phyloP scores from a whole-genome alignment of 1,284 basidiomycete genomes.

The Inonotus hispidus region DNA sequence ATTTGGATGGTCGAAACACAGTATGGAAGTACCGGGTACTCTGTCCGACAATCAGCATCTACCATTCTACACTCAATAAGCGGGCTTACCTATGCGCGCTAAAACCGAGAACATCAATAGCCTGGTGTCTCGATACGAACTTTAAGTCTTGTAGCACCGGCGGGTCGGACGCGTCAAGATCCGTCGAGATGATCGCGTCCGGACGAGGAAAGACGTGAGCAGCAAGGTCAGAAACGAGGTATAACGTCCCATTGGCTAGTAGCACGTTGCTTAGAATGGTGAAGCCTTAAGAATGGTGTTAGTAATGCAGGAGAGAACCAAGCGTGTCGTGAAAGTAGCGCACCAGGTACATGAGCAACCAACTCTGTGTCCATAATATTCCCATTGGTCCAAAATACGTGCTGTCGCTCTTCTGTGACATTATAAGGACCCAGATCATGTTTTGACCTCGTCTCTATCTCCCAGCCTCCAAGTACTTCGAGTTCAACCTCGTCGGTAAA shows the following conservation, averaged over 20 bases:
- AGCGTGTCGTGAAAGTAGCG: not conserved
- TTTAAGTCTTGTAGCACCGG: slow-evolving; percentile 63
- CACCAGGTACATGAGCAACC: slow-evolving; percentile 18
- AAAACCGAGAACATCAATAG: slow-evolving; percentile 43
- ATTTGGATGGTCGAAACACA: slow-evolving; percentile 17
- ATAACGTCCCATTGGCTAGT: slow-evolving; percentile 61
- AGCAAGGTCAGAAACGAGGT: slow-evolving; percentile 57
- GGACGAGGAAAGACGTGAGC: slow-evolving; percentile 41
- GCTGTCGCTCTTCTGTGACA: slow-evolving; percentile 39
- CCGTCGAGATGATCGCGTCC: slow-evolving; percentile 44
- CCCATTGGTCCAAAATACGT: slow-evolving; percentile 33
- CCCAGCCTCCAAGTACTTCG: slow-evolving; percentile 61
- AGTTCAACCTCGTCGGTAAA: slow-evolving; percentile 52
- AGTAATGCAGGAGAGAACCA: slow-evolving; percentile 29
- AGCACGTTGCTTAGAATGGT: slow-evolving; percentile 77
- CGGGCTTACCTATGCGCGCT: slow-evolving; percentile 33
- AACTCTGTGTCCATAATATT: slow-evolving; percentile 10
- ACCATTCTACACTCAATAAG: not conserved
- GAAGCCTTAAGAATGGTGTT: slow-evolving; percentile 50
- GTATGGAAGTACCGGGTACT: slow-evolving; percentile 3
- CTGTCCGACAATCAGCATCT: slow-evolving; percentile 2
- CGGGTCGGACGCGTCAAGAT: slow-evolving; percentile 28
- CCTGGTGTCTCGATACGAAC: slow-evolving; percentile 51
- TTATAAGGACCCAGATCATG: slow-evolving; percentile 39
- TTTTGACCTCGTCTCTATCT: slow-evolving; percentile 32